Conservation (phyloP, 2,329 filamentous ascomycete genomes). For the Alternaria gansuensis region DNA sequence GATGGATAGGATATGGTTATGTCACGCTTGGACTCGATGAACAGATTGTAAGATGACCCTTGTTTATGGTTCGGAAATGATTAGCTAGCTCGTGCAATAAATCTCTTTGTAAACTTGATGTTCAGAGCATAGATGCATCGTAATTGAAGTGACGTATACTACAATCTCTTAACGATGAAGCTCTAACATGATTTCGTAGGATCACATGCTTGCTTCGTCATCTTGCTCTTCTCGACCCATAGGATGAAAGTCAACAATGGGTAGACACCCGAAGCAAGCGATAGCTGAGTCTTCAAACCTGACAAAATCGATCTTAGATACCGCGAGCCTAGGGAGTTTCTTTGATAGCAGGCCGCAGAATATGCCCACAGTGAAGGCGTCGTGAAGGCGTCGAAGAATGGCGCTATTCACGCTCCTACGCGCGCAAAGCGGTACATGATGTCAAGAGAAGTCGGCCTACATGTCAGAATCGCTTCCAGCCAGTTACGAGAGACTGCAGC, state of each 20-base stretch:
- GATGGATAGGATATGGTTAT: conserved; percentile 12
- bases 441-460: neutral
- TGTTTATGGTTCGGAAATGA: conserved; percentile 6
- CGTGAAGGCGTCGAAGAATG: neutral
- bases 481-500: neutral
- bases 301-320: neutral
- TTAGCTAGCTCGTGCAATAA: conserved; percentile 16
- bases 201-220: too few species aligned
- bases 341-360: too few species aligned
- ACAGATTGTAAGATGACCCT: conserved; percentile 10
- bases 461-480: neutral
- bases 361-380: neutral
- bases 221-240: too few species aligned
- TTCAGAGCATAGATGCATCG: rapidly evolving
- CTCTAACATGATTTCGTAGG: rapidly evolving
- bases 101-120: conserved; percentile 15
- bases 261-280: too few species aligned
- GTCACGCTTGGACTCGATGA: conserved; percentile 4
- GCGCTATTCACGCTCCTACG: neutral
- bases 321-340: too few species aligned
- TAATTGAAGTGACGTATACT: neutral
- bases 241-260: too few species aligned
- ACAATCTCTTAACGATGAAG: neutral
- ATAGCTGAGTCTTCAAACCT: neutral
- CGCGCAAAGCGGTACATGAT: neutral